Conservation (phyloP, 176 grass and related monocot species). For the Oryza australiensis region DNA sequence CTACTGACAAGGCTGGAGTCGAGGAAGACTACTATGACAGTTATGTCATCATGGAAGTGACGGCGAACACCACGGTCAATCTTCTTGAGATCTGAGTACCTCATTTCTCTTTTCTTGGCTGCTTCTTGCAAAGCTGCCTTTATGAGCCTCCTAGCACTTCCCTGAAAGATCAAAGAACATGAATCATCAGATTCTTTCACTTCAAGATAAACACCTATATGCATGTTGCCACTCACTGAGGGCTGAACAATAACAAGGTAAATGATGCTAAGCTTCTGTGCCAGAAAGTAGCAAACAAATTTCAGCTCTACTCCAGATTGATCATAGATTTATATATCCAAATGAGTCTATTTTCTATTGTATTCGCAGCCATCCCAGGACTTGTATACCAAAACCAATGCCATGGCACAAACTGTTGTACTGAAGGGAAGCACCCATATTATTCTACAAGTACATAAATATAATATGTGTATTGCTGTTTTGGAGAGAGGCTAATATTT, state of each 20-base stretch:
- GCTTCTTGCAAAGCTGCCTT: slow-evolving; percentile 69
- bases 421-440: too few species aligned
- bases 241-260: background rate
- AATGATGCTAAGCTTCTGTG: background rate
- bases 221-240: background rate
- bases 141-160: slow-evolving; percentile 78
- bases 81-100: slow-evolving; percentile 95
- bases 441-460: too few species aligned
- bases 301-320: background rate
- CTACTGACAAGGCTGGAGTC: slow-evolving; percentile 64
- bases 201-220: too few species aligned
- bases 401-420: background rate
- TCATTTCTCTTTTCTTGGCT: slow-evolving; percentile 97
- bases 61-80: slow-evolving; percentile 87
- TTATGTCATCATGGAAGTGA: slow-evolving; percentile 97
- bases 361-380: background rate
- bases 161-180: slow-evolving; percentile 52
- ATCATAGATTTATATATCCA: background rate
- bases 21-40: slow-evolving; percentile 77
- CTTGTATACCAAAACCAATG: background rate
- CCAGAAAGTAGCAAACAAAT: background rate
- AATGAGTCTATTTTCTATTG: background rate
- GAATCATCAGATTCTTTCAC: background rate
- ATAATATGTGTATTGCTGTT: background rate
- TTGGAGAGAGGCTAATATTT: background rate